phyloP scores from a whole-genome alignment of 1,284 basidiomycete species.

The Moesziomyces antarcticus region DNA sequence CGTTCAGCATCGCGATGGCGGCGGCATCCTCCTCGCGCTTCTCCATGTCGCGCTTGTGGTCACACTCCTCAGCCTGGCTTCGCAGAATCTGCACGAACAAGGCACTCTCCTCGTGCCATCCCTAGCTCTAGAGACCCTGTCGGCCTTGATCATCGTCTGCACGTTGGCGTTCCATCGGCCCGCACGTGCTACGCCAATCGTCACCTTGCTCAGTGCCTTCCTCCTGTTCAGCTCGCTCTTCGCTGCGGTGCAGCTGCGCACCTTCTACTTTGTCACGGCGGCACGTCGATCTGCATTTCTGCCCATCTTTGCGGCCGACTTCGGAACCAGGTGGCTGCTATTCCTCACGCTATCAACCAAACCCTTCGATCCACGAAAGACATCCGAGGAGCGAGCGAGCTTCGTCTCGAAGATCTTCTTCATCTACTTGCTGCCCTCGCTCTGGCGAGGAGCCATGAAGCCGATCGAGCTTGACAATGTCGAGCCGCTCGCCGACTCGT shows the following conservation, averaged over 20 bases:
- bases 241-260: constrained; percentile 22
- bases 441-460: constrained; percentile 16
- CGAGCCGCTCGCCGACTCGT: constrained; percentile 20
- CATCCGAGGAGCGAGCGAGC: constrained; percentile 21
- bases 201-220: constrained; percentile 17
- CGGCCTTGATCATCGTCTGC: constrained; percentile 8
- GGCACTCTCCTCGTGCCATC: constrained; percentile 9
- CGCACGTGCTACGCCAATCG: constrained; percentile 5
- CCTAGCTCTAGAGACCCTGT: constrained; percentile 13
- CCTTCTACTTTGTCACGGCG: constrained; percentile 17
- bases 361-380: constrained; percentile 18
- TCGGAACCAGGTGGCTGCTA: constrained; percentile 14
- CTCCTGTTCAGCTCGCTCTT: constrained; percentile 31
- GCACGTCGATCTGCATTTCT: constrained; percentile 14
- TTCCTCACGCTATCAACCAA: constrained; percentile 25
- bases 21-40: constrained; percentile 5
- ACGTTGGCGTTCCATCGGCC: constrained; percentile 12
- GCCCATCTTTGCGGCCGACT: constrained; percentile 10
- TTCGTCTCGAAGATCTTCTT: constrained; percentile 38
- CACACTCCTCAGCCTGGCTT: constrained; percentile 4
- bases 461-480: constrained; percentile 28
- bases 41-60: constrained; percentile 7
- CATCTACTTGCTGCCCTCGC: constrained; percentile 18
- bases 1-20: constrained; percentile 13
- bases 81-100: neutral